These are phyloP conservation scores for Herpomyces periplanetae DNA, from an alignment of 2,329 filamentous ascomycete species.

Conservation along the genomic window DNA sequence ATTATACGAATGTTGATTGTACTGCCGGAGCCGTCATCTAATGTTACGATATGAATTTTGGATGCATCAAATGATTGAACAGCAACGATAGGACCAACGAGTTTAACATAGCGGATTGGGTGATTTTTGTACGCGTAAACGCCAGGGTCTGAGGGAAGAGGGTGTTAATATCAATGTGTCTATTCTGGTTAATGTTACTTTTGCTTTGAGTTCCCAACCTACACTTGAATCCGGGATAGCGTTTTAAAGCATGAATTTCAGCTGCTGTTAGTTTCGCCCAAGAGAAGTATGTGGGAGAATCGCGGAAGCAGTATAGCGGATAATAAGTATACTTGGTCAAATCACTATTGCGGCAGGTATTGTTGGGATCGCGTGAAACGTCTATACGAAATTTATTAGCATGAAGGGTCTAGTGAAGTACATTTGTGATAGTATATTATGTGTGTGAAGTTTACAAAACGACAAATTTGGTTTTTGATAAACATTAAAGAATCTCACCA, in stretches of 20 bases:
- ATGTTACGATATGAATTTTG: slow-evolving; percentile 11
- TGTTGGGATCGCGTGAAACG: too few relatives aligned
- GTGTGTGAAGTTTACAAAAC: too few relatives aligned
- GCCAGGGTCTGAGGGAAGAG: slow-evolving; percentile 10
- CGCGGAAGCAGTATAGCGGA: slow-evolving; percentile 17
- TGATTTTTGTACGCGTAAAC: slow-evolving; percentile 16
- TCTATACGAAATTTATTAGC: too few relatives aligned
- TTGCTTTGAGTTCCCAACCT: slow-evolving; percentile 3
- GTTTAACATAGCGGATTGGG: slow-evolving; percentile 11
- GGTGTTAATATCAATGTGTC: slow-evolving; percentile 1
- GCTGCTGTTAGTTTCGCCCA: slow-evolving; percentile 20
- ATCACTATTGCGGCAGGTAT: too few relatives aligned
- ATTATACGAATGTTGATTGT: slow-evolving; percentile 17
- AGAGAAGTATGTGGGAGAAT: slow-evolving; percentile 18
- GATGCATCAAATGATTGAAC: slow-evolving; percentile 9
- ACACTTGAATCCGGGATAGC: slow-evolving; percentile 13
- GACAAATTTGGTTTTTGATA: too few relatives aligned
- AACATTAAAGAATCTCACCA: too few relatives aligned
- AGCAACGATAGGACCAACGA: slow-evolving; percentile 10
- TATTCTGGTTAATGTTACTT: slow-evolving; percentile 1
- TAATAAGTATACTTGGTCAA: too few relatives aligned
- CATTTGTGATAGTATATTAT: too few relatives aligned
- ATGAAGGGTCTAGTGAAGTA: too few relatives aligned
- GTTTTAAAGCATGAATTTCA: slow-evolving; percentile 14
- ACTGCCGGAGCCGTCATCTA: slow-evolving; percentile 20